Evolutionary conservation across 108 stramenopile species (phyloP), one percentile per base, ranked within the genome.

Genomic region (Nannochloropsis oceanica): DNA sequence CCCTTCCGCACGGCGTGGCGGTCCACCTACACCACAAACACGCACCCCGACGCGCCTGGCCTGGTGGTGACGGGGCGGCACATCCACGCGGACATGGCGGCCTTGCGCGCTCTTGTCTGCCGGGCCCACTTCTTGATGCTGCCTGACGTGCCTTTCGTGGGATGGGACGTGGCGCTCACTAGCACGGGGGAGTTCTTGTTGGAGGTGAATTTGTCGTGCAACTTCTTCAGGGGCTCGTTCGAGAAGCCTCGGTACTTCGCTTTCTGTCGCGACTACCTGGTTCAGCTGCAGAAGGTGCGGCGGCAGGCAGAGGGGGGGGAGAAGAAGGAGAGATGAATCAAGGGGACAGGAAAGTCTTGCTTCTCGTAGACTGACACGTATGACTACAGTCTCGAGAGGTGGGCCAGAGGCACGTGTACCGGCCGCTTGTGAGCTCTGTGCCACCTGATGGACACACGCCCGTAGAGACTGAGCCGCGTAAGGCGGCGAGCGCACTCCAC

Each of bases 171-270:
- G 26, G 92, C 92, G 8, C 85, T 92, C 43, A 92, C 93, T 24
- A 82, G 43, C 42, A 85, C 92, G 44, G 93, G 93, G 14, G 59
- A 91, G 42, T 81, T 85, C 42, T 89, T 93, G 42, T 90, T 93
- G 43, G 93, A 93, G 91, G 91, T 92, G 44, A 92, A 92, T 44
- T 85, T 92, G 46, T 92, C 91, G 8, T 93, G 93, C 90, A 93
- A 93, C 85, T 93, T 93, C 85, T 93, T 93, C 86, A 89, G 92
- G 43, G 93, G 92, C 7, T 2, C 50, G 50, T 84, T 87, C 73
- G 73, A 84, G 34, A 43, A 10, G 84, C 12, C 2, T 3, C 0
- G n/a, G 18, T 87, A 87, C 84, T 83, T 87, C 79, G 42, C 46
- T 2, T n/a, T 44, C 25, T 13, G 44, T 42, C 44, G 59, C 84